Conservation (phyloP, 1,139 yeast species). For the Diutina ranongensis region DNA sequence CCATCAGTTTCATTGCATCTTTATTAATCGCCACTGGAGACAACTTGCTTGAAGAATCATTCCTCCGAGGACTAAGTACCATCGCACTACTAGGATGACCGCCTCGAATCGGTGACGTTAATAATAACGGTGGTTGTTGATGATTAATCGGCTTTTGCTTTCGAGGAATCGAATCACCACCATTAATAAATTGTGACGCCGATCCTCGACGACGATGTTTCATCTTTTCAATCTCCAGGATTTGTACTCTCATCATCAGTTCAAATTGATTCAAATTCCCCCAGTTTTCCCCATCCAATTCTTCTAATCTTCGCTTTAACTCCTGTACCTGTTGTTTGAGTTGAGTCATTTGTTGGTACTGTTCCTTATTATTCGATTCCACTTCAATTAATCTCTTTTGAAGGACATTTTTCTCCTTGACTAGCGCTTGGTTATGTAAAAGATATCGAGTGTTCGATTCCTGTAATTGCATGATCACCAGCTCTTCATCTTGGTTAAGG, state of each 20-base stretch:
- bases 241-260: conserved; percentile 3
- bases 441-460: conserved; percentile 1
- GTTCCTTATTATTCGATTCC: neutral
- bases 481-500: conserved; percentile 1
- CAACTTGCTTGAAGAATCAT: neutral
- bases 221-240: neutral
- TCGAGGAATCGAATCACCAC: neutral
- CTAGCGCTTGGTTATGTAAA: conserved; percentile 4
- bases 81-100: neutral
- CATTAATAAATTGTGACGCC: neutral
- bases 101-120: neutral
- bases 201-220: neutral
- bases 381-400: neutral
- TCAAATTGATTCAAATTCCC: neutral
- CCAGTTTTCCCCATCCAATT: neutral
- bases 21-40: neutral
- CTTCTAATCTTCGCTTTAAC: neutral
- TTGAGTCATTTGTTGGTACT: neutral
- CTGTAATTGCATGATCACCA: conserved; percentile 5
- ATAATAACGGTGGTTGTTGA: neutral
- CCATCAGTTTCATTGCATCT: neutral
- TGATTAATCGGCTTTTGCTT: neutral
- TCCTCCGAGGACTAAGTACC: neutral
- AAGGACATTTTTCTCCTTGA: neutral
- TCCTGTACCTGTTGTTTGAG: neutral